phyloP scores from a whole-genome alignment of 1,139 yeast species.

The Yamadazyma spencermartinsiae region DNA sequence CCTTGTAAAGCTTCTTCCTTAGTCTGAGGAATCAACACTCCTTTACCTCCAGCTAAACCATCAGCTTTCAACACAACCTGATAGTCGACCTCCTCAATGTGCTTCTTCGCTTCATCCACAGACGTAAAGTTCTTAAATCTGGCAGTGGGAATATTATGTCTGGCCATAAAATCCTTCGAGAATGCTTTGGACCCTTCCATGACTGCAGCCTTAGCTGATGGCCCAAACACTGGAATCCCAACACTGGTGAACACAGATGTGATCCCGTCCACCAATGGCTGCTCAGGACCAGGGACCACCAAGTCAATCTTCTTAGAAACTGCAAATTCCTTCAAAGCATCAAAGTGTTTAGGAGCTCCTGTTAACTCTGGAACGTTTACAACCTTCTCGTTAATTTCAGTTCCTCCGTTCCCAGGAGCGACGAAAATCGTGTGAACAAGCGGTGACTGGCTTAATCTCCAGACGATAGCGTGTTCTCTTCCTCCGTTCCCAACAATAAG shows the following conservation, averaged over 20 bases:
- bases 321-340: conserved; percentile 66
- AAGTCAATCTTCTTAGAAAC: conserved; percentile 63
- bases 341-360: conserved; percentile 58
- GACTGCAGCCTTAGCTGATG: conserved; percentile 81
- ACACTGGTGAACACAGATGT: conserved; percentile 64
- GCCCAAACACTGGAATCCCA: conserved; percentile 97
- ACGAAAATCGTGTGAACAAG: conserved; percentile 74
- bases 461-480: conserved; percentile 95
- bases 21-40: conserved; percentile 87
- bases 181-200: conserved; percentile 98
- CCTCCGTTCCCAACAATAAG: conserved; percentile 97
- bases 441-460: conserved; percentile 84
- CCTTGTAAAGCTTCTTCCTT: conserved; percentile 86
- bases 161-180: conserved; percentile 91
- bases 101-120: conserved; percentile 71
- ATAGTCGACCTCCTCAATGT: conserved; percentile 65
- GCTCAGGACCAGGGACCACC: conserved; percentile 99
- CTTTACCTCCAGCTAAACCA: conserved; percentile 98
- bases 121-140: conserved; percentile 77
- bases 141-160: conserved; percentile 93
- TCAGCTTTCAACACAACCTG: conserved; percentile 94
- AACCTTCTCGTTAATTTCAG: conserved; percentile 60
- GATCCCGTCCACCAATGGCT: conserved; percentile 94
- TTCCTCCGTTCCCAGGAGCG: conserved; percentile 98
- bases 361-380: conserved; percentile 70